phyloP scores from a whole-genome alignment of 108 stramenopile genomes.

The Aurantiochytrium sp. region DNA sequence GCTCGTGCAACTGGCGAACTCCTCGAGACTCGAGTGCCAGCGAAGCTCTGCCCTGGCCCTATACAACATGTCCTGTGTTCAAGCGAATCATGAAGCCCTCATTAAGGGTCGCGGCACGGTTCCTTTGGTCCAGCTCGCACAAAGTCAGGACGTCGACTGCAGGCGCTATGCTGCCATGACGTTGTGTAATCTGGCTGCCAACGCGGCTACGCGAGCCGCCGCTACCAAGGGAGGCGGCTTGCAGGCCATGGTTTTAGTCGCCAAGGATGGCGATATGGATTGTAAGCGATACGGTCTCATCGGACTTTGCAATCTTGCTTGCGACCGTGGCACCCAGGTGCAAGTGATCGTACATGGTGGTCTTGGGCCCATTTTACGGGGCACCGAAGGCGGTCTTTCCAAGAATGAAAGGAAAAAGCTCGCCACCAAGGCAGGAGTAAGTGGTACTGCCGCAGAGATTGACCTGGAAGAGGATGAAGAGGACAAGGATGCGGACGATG shows the following conservation, averaged over 20 bases:
- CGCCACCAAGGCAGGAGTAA: not conserved
- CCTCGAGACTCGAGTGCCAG: slow-evolving; percentile 40
- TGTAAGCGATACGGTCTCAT: slow-evolving; percentile 55
- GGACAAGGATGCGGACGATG: not conserved
- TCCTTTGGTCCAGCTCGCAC: slow-evolving; percentile 44
- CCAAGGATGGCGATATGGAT: slow-evolving; percentile 54
- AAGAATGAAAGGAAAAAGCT: not conserved
- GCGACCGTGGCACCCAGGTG: slow-evolving; percentile 51
- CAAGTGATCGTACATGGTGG: slow-evolving; percentile 68
- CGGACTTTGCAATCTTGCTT: slow-evolving; percentile 67
- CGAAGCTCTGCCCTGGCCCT: slow-evolving; percentile 48
- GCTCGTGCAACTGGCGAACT: slow-evolving; percentile 40
- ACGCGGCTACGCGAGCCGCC: slow-evolving; percentile 50
- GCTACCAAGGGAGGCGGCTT: slow-evolving; percentile 59
- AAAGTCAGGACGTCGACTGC: slow-evolving; percentile 53
- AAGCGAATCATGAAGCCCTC: slow-evolving; percentile 40
- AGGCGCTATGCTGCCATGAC: slow-evolving; percentile 64
- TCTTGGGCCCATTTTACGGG: slow-evolving; percentile 39
- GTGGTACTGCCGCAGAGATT: not conserved
- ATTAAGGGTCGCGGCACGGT: slow-evolving; percentile 35
- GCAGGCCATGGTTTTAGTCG: slow-evolving; percentile 55
- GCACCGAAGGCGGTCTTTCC: not conserved
- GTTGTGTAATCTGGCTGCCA: slow-evolving; percentile 59
- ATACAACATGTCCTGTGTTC: slow-evolving; percentile 52
- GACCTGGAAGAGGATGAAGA: not conserved